These are phyloP conservation scores for Hordeum marinum DNA, from an alignment of 176 grass and related monocot genomes.

Conservation along the genomic window DNA sequence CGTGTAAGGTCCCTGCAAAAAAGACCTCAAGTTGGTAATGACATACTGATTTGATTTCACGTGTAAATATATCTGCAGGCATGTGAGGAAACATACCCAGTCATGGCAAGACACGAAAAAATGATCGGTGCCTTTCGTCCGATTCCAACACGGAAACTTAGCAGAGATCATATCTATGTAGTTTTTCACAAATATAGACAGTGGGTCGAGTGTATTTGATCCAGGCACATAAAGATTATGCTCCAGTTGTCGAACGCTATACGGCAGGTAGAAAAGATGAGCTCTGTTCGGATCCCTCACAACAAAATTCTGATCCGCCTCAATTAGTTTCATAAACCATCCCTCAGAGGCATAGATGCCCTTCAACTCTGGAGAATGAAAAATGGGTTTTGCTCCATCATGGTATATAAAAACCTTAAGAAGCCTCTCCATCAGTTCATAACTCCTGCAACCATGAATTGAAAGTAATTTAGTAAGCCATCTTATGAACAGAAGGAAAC, in stretches of 20 bases:
- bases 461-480: background rate
- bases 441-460: slow-evolving; percentile 63
- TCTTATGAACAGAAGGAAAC: slow-evolving; percentile 11
- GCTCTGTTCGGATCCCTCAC: slow-evolving; percentile 59
- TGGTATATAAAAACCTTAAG: slow-evolving; percentile 86
- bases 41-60: background rate
- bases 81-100: slow-evolving; percentile 54
- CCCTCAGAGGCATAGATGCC: slow-evolving; percentile 94
- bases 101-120: slow-evolving; percentile 94
- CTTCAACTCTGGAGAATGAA: slow-evolving; percentile 70
- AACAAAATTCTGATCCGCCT: slow-evolving; percentile 63
- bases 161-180: slow-evolving; percentile 72
- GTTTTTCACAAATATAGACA: slow-evolving; percentile 69
- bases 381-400: slow-evolving; percentile 74
- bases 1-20: slow-evolving; percentile 59
- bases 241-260: slow-evolving; percentile 65
- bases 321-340: slow-evolving; percentile 95
- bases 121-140: slow-evolving; percentile 81
- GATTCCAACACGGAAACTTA: slow-evolving; percentile 84
- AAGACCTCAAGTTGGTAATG: background rate
- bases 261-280: slow-evolving; percentile 83
- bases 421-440: slow-evolving; percentile 79
- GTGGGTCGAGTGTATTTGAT: slow-evolving; percentile 54
- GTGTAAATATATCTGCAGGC: background rate
- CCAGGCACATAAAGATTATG: slow-evolving; percentile 70